Conservation (phyloP, 805 yeast species). For the Kurtzmaniella fragi region DNA sequence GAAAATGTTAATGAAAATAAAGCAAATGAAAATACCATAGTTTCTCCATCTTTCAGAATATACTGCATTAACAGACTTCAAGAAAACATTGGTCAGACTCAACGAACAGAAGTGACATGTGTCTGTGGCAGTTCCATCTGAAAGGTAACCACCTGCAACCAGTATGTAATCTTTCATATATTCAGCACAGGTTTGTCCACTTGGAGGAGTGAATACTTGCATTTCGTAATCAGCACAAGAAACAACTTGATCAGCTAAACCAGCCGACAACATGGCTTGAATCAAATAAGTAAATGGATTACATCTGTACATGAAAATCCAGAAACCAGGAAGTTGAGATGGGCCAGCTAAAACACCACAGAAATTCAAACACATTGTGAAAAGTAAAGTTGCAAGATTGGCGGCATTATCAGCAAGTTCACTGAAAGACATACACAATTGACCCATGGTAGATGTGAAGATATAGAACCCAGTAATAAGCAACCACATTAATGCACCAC, state of each 20-base stretch:
- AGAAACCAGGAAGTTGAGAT: constrained; percentile 58
- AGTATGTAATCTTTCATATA: constrained; percentile 20
- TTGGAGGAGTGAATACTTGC: constrained; percentile 17
- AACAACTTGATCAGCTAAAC: constrained; percentile 23
- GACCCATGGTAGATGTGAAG: constrained; percentile 55
- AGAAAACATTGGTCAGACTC: constrained; percentile 22
- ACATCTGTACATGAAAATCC: constrained; percentile 33
- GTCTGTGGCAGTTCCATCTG: constrained; percentile 11
- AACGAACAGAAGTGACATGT: constrained; percentile 22
- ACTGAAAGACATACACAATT: constrained; percentile 52
- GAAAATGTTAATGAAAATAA: constrained; percentile 21
- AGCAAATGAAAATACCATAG: constrained; percentile 22
- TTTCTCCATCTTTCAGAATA: constrained; percentile 21
- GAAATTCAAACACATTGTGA: constrained; percentile 61
- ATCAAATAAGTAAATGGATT: constrained; percentile 33
- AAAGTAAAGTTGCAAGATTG: constrained; percentile 50
- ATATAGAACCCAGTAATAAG: constrained; percentile 40
- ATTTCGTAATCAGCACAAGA: constrained; percentile 19
- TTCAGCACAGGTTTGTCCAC: constrained; percentile 25
- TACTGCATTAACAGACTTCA: constrained; percentile 15
- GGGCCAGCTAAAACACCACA: constrained; percentile 72
- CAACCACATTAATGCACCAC: constrained; percentile 58
- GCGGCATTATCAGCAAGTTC: constrained; percentile 62
- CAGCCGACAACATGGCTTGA: constrained; percentile 22
- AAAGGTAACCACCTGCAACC: constrained; percentile 19